phyloP scores from a whole-genome alignment of 768 basidiomycete genomes.

The Gloeopeniophorella convolvens region DNA sequence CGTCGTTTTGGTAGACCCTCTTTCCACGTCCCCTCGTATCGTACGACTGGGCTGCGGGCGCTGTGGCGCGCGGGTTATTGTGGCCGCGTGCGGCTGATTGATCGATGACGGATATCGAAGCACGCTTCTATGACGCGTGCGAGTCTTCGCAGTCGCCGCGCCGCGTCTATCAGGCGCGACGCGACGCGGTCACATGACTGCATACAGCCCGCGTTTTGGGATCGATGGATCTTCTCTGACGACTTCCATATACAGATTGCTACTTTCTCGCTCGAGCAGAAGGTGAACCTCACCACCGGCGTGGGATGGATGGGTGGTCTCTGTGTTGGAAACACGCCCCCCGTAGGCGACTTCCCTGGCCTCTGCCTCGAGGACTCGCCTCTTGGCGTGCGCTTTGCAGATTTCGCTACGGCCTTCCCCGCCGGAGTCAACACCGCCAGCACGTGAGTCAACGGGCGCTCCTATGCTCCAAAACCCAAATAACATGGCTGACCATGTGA shows the following conservation, averaged over 20 bases:
- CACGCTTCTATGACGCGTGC: neutral
- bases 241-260: slow-evolving; percentile 5
- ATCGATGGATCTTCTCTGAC: neutral
- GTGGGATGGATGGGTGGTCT: slow-evolving; percentile 53
- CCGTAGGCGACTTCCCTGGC: slow-evolving; percentile 52
- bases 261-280: slow-evolving; percentile 17
- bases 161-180: neutral
- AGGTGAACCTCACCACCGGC: slow-evolving; percentile 21
- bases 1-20: neutral
- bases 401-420: slow-evolving; percentile 75
- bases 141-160: too few relatives aligned
- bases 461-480: too few relatives aligned
- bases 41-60: neutral
- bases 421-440: slow-evolving; percentile 78
- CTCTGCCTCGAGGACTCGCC: slow-evolving; percentile 75
- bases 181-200: neutral
- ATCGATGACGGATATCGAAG: neutral
- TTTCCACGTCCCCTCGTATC: neutral
- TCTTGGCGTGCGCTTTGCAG: slow-evolving; percentile 68
- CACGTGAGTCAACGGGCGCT: slow-evolving; percentile 62
- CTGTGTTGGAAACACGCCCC: slow-evolving; percentile 63
- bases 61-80: neutral
- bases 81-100: neutral
- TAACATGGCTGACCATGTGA: too few relatives aligned
- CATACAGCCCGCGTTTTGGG: neutral